phyloP scores from a whole-genome alignment of 2,329 filamentous ascomycete genomes.

The Emergomyces pasteurianus region DNA sequence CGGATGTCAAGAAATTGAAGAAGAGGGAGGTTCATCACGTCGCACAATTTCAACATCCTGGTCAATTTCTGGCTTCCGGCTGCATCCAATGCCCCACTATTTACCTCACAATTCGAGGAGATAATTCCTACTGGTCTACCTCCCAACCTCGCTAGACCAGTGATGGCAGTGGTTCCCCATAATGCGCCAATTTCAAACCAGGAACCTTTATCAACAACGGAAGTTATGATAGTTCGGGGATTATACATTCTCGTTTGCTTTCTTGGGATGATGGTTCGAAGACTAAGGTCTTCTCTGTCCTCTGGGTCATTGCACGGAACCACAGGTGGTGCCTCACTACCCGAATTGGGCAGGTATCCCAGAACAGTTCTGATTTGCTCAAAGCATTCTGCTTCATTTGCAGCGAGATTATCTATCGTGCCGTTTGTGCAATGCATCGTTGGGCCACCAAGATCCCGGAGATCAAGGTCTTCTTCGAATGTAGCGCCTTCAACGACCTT shows the following conservation, averaged over 20 bases:
- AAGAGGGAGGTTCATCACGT: constrained; percentile 53
- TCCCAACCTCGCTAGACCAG: constrained; percentile 46
- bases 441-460: constrained; percentile 49
- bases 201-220: constrained; percentile 43
- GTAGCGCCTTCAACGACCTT: constrained; percentile 52
- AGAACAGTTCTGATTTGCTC: constrained; percentile 48
- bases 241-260: constrained; percentile 50
- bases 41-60: constrained; percentile 49
- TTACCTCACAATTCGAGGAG: constrained; percentile 49
- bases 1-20: constrained; percentile 52
- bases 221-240: constrained; percentile 44
- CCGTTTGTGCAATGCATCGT: constrained; percentile 53
- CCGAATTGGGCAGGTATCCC: constrained; percentile 46
- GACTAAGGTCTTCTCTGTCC: constrained; percentile 35
- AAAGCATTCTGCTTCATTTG: constrained; percentile 49
- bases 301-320: constrained; percentile 37
- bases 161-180: constrained; percentile 52
- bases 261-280: constrained; percentile 47
- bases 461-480: constrained; percentile 50
- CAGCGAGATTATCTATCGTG: constrained; percentile 53
- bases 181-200: constrained; percentile 55
- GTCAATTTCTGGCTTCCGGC: constrained; percentile 50
- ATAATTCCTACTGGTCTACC: constrained; percentile 49
- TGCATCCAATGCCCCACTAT: constrained; percentile 50
- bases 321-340: constrained; percentile 42